A percentile compares a stretch with the other conserved stretches of the same genome.
phyloP scores from a whole-genome alignment of 352 stramenopile species.

The Globisporangium cederbergense region DNA sequence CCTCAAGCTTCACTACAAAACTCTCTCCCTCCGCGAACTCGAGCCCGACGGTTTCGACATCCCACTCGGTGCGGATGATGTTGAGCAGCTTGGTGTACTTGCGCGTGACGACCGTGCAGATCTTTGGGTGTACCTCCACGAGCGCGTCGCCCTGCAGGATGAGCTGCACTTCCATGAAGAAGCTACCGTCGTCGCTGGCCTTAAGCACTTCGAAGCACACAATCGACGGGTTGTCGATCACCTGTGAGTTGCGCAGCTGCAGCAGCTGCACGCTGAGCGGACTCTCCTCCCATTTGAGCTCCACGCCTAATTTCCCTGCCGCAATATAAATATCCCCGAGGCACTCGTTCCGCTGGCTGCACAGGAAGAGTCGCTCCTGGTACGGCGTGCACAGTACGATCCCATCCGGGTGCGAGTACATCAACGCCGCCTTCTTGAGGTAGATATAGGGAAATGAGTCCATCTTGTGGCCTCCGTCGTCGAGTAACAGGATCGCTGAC shows the following conservation, averaged over 20 bases:
- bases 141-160: slow-evolving; percentile 57
- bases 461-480: slow-evolving; percentile 43
- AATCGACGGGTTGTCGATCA: slow-evolving; percentile 50
- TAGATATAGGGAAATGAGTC: slow-evolving; percentile 51
- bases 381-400: slow-evolving; percentile 61
- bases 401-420: slow-evolving; percentile 40
- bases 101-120: slow-evolving; percentile 52
- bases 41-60: slow-evolving; percentile 51
- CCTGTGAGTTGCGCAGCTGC: slow-evolving; percentile 51
- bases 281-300: slow-evolving; percentile 34
- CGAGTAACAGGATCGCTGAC: slow-evolving; percentile 46
- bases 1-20: slow-evolving; percentile 48
- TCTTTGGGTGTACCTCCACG: slow-evolving; percentile 62
- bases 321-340: slow-evolving; percentile 52
- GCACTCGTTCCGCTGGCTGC: slow-evolving; percentile 51
- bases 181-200: slow-evolving; percentile 29
- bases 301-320: slow-evolving; percentile 38
- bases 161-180: slow-evolving; percentile 56
- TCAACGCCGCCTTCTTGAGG: slow-evolving; percentile 43
- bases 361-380: slow-evolving; percentile 69
- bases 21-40: slow-evolving; percentile 64
- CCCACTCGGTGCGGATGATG: slow-evolving; percentile 54
- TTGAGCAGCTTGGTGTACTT: slow-evolving; percentile 48
- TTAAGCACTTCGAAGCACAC: slow-evolving; percentile 72
- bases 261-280: slow-evolving; percentile 48